Evolutionary conservation across 176 grass and related monocot genomes (phyloP).

Genomic region (Thinopyrum elongatum): DNA sequence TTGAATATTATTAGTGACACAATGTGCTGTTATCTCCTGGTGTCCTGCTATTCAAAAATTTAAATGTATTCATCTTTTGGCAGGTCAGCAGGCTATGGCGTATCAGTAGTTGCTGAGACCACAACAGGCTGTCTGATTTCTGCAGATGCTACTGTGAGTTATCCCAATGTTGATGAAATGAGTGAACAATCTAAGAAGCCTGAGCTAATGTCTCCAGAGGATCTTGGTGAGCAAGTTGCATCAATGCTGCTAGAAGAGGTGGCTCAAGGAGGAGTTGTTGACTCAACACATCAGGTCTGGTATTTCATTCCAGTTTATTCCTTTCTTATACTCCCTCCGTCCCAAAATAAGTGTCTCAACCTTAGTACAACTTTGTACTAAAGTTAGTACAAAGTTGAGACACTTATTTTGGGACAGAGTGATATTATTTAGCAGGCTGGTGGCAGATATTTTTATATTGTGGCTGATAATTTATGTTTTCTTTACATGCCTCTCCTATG

Average conservation of each 20-base stretch:
- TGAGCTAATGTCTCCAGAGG: slow-evolving; percentile 71
- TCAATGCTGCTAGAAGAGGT: slow-evolving; percentile 79
- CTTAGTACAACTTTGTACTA: too few relatives aligned
- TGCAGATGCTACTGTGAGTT: slow-evolving; percentile 56
- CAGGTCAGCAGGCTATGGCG: slow-evolving; percentile 89
- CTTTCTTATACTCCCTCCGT: not conserved
- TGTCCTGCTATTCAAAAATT: not conserved
- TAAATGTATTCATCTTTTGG: slow-evolving; percentile 23
- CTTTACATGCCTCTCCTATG: not conserved
- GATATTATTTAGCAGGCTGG: not conserved
- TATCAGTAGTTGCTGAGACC: slow-evolving; percentile 91
- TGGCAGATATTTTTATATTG: slow-evolving; percentile 3
- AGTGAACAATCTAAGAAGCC: slow-evolving; percentile 62
- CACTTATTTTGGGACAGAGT: too few relatives aligned
- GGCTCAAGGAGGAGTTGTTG: slow-evolving; percentile 83
- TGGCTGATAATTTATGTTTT: not conserved
- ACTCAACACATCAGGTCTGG: slow-evolving; percentile 86
- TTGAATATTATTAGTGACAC: not conserved
- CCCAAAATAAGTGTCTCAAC: too few relatives aligned
- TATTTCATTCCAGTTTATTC: not conserved
- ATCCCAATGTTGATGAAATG: slow-evolving; percentile 64
- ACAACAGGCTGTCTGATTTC: slow-evolving; percentile 84
- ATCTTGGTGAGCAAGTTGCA: slow-evolving; percentile 80
- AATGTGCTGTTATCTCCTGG: not conserved
- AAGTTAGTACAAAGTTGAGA: too few relatives aligned